phyloP scores from a whole-genome alignment of 2,329 filamentous ascomycete genomes.

The Decorospora gaudefroyi region DNA sequence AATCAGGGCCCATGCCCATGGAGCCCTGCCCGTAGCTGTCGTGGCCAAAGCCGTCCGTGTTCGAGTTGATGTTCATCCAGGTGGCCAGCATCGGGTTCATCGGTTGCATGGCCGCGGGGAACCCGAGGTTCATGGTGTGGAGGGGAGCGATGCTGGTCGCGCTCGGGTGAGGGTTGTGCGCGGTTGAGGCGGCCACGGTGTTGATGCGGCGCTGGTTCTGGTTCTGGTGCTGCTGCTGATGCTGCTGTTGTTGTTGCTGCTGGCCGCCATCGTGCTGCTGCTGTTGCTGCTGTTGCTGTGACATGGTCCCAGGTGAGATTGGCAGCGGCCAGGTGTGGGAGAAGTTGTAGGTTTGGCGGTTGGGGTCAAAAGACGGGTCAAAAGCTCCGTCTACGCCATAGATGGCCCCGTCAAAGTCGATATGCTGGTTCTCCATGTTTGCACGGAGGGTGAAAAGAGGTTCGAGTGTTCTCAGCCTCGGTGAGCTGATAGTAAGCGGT shows the following conservation, averaged over 20 bases:
- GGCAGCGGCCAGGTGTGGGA: slow-evolving; percentile 48
- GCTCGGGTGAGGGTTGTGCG: slow-evolving; percentile 27
- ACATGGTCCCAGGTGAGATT: slow-evolving; percentile 43
- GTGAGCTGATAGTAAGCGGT: slow-evolving; percentile 41
- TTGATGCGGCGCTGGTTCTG: slow-evolving; percentile 37
- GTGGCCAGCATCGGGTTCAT: slow-evolving; percentile 46
- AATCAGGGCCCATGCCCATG: slow-evolving; percentile 46
- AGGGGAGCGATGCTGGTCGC: slow-evolving; percentile 43
- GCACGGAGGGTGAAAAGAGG: slow-evolving; percentile 26
- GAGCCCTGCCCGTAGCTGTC: slow-evolving; percentile 32
- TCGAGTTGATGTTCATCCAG: slow-evolving; percentile 52
- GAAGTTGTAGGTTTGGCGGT: slow-evolving; percentile 39
- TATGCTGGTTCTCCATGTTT: slow-evolving; percentile 52
- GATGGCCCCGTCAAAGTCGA: slow-evolving; percentile 45
- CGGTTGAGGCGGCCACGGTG: slow-evolving; percentile 33
- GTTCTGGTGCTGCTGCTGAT: slow-evolving; percentile 27
- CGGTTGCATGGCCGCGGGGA: slow-evolving; percentile 41
- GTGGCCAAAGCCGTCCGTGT: slow-evolving; percentile 37
- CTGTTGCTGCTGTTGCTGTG: slow-evolving; percentile 29
- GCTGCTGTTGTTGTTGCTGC: slow-evolving; percentile 23
- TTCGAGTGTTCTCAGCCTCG: slow-evolving; percentile 42
- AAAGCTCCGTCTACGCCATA: slow-evolving; percentile 47
- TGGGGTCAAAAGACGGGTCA: slow-evolving; percentile 46
- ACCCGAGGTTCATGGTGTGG: slow-evolving; percentile 40
- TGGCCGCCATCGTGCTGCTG: slow-evolving; percentile 19